Conservation (phyloP, 2,329 filamentous ascomycete species). For the Phaeosphaeria sp. region DNA sequence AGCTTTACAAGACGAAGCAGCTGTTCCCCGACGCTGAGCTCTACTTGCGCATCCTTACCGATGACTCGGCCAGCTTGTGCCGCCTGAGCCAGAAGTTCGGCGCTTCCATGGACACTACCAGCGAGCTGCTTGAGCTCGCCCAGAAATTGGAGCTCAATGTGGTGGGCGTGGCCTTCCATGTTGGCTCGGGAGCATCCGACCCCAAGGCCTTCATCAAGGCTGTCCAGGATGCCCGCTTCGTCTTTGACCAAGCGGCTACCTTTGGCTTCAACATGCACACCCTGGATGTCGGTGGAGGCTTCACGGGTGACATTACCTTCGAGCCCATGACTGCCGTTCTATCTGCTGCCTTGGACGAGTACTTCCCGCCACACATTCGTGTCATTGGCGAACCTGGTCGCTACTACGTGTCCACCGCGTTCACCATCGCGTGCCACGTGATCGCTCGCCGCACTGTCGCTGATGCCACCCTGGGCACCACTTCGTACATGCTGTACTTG, state of each 20-base stretch:
- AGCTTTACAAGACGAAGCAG: conserved; percentile 96
- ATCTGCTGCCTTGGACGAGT: conserved; percentile 78
- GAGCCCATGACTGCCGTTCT: conserved; percentile 87
- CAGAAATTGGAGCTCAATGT: conserved; percentile 86
- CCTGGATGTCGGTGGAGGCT: conserved; percentile 93
- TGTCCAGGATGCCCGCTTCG: conserved; percentile 83
- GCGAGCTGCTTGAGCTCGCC: conserved; percentile 78
- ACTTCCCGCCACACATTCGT: conserved; percentile 83
- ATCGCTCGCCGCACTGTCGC: conserved; percentile 92
- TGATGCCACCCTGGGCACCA: conserved; percentile 68
- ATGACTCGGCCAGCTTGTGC: conserved; percentile 93
- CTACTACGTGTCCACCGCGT: conserved; percentile 92
- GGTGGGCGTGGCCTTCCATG: conserved; percentile 96
- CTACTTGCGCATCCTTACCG: conserved; percentile 92
- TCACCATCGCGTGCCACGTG: conserved; percentile 93
- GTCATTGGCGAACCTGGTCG: conserved; percentile 96
- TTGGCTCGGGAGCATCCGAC: conserved; percentile 94
- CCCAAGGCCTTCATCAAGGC: conserved; percentile 91
- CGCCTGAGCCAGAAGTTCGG: conserved; percentile 98
- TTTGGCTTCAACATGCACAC: conserved; percentile 84
- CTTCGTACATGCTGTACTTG: conserved; percentile 94
- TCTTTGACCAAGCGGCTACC: conserved; percentile 83
- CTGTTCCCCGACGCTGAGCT: conserved; percentile 89
- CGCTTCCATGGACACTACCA: conserved; percentile 82
- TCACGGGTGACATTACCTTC: conserved; percentile 88